Base-by-base conservation (phyloP, 768 basidiomycete species). In the Amanita brunnescens region DNA sequence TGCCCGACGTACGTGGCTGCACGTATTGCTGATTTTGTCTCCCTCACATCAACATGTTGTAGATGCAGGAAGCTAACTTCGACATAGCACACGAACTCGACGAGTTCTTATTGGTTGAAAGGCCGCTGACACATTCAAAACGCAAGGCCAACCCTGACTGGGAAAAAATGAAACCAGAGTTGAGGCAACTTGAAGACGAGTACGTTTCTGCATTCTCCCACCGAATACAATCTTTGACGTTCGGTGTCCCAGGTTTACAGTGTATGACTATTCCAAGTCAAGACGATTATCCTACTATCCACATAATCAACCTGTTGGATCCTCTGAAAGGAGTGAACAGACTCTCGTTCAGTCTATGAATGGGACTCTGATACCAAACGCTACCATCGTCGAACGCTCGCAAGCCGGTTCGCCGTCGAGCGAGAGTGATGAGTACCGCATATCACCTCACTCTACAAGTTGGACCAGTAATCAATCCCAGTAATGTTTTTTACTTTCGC, bases 11-110 rank as follows among this genome's bases (percentile, higher is more conserved):
- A 61, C 59, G 93, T 85, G 16, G 14, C 24, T 23, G 7, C 10
- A 16, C 5, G 9, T 32, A 14, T 42, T 6, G 26, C n/a, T 7
- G 20, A n/a, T 10, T 18, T 35, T 14, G 32, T 32, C 16, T 18
- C 38, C 46, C 45, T 37, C 10, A 47, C 20, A 20, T 14, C 14
- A 18, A 29, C 29, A n/a, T 20, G 39, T 40, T 1, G 54, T 62
- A 99, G 94, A 82, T 87, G 67, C 93, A 94, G 64, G 86, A 86
- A 67, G 90, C 93, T n/a, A 98, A 99, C 66, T 99, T 98, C 66
- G 95, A 99, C 63, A 86, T 96, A 33, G 83, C 91, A 32, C 93
- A 98, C 62, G 96, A 98, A 70, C 79, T 99, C 8, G 94, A 99
- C 64, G 96, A 99, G 65, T 87, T 98, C 61, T 67, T 99, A 61